Evolutionary conservation across 805 yeast species (phyloP), one percentile per base, ranked within the genome.

Genomic region (Ogataea pignaliae): DNA sequence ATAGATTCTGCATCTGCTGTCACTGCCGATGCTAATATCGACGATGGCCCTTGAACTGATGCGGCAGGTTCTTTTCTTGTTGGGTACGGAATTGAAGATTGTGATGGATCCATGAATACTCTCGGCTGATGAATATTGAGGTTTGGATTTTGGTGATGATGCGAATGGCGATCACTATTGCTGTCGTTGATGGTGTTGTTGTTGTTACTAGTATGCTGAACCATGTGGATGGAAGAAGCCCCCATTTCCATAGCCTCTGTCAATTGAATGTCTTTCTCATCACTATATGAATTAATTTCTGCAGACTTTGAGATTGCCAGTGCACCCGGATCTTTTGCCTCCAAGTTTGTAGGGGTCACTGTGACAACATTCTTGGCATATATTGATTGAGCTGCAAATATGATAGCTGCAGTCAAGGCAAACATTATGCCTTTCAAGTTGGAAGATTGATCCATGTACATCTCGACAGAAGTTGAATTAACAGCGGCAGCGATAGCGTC

Each of bases 381-480:
- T 37, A 89, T 85, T 59, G 88, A 88, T 58, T 88, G 96, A 2
- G 81, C 77, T 5, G 91, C 95, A 68, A 89, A 88, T 15, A 88
- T 78, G 8, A 85, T 60, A 39, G 90, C 76, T 4, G 93, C 79
- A 29, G 79, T 46, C 10, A 83, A 65, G 11, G 96, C 91, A 56
- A 75, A 83, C 2, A 75, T 29, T n/a, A 87, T 64, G 6, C 97
- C 96, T 47, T 70, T 60, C 36, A 79, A 61, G 51, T 78, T 75
- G 10, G 49, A 48, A 10, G 55, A 42, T 15, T 43, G 48, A 18
- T 48, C 26, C 7, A 21, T 21, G 26, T 21, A 21, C 26, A 21
- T 21, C 7, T 21, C 26, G 26, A 21, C 45, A 9, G 29, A 26
- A 6, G 44, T 37, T 10, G 37, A 41, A 16, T 38, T 34, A 10